Percentiles rank a stretch among this genome's conserved stretches.
Evolutionary conservation across 2,329 filamentous ascomycete genomes (phyloP).

Genomic region (Paecilomyces sp.): DNA sequence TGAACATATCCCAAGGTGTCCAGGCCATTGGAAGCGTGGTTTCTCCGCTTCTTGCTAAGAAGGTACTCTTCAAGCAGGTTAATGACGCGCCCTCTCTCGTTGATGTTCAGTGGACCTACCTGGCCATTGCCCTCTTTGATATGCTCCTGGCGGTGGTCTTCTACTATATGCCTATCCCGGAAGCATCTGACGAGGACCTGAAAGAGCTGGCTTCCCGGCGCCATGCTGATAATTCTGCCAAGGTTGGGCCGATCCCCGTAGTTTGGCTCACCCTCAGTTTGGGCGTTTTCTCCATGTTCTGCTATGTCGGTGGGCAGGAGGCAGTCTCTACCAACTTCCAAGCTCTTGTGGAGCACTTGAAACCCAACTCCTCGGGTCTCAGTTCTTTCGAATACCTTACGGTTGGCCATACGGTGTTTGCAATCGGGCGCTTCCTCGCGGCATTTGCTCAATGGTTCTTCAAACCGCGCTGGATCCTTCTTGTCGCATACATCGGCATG

Average conservation of each 20-base stretch:
- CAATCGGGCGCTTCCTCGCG: conserved; percentile 50
- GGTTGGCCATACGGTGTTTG: conserved; percentile 52
- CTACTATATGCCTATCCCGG: conserved; percentile 56
- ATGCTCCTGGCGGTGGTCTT: conserved; percentile 52
- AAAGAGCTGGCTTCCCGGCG: conserved; percentile 48
- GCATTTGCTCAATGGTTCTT: conserved; percentile 48
- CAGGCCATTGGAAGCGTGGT: conserved; percentile 55
- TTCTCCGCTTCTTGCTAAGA: conserved; percentile 53
- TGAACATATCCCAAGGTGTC: conserved; percentile 55
- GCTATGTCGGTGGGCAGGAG: conserved; percentile 57
- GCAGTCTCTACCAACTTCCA: conserved; percentile 44
- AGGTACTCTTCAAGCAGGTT: conserved; percentile 49
- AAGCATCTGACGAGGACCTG: conserved; percentile 55
- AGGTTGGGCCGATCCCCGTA: conserved; percentile 39
- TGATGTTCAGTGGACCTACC: conserved; percentile 58
- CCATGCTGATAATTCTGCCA: conserved; percentile 42
- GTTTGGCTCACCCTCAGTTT: conserved; percentile 51
- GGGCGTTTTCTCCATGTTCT: conserved; percentile 50
- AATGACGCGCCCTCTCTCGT: conserved; percentile 46
- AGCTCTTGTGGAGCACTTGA: conserved; percentile 35
- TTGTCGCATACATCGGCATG: conserved; percentile 46
- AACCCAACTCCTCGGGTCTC: conserved; percentile 22
- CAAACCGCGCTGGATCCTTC: conserved; percentile 52
- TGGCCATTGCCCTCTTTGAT: conserved; percentile 56
- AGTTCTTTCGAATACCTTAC: conserved; percentile 41